Percentiles rank a stretch among this genome's conserved stretches.
These are phyloP conservation scores for Fragaria ananassa DNA, from an alignment of 306 rosid species.

Conservation along the genomic window DNA sequence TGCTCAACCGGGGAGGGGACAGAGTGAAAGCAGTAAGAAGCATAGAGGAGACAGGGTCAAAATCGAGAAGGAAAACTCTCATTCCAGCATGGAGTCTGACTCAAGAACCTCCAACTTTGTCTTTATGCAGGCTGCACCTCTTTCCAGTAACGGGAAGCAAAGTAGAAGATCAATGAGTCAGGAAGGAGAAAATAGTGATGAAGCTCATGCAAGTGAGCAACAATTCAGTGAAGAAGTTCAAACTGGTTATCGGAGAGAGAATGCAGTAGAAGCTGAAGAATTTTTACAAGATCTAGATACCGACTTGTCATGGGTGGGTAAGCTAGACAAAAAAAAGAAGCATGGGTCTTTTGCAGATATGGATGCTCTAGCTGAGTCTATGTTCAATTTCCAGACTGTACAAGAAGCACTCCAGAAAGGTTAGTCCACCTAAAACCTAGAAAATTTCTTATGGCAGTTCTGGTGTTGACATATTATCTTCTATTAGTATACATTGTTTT, in stretches of 20 bases:
- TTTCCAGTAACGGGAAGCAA: slow-evolving; percentile 60
- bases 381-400: slow-evolving; percentile 61
- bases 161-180: slow-evolving; percentile 41
- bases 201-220: slow-evolving; percentile 50
- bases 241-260: slow-evolving; percentile 45
- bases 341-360: slow-evolving; percentile 36
- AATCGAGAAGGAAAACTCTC: slow-evolving; percentile 68
- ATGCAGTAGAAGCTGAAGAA: slow-evolving; percentile 49
- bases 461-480: neutral
- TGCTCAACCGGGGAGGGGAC: slow-evolving; percentile 53
- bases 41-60: slow-evolving; percentile 60
- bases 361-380: slow-evolving; percentile 68
- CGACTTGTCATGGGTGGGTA: slow-evolving; percentile 44
- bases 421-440: slow-evolving; percentile 25
- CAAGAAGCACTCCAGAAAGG: slow-evolving; percentile 86
- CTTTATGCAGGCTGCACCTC: slow-evolving; percentile 46
- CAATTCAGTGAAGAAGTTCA: slow-evolving; percentile 51
- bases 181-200: slow-evolving; percentile 54
- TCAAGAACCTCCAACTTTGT: slow-evolving; percentile 73
- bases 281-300: slow-evolving; percentile 42
- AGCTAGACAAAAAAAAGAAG: slow-evolving; percentile 51
- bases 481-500: neutral
- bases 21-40: slow-evolving; percentile 58
- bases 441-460: neutral
- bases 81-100: slow-evolving; percentile 83